Evolutionary conservation across 805 yeast genomes (phyloP).

Genomic region (Wickerhamiella lipophila): DNA sequence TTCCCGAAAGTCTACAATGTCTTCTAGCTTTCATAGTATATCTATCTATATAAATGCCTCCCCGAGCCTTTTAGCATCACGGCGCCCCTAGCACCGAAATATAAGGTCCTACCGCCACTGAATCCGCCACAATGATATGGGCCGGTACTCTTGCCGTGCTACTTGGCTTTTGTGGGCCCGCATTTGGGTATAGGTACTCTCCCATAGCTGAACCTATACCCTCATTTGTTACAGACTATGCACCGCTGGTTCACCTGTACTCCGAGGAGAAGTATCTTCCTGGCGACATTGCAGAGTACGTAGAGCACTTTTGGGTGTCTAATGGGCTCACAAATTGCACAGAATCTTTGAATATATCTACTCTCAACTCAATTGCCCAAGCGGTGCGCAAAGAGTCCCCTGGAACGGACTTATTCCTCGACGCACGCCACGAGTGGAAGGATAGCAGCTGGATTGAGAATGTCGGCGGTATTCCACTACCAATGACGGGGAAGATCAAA

Average conservation of each 20-base stretch:
- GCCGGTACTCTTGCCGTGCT: neutral
- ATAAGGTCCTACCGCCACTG: neutral
- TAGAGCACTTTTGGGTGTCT: constrained; percentile 49
- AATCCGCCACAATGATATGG: neutral
- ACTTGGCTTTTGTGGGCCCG: neutral
- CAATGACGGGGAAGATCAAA: constrained; percentile 54
- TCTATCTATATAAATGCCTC: too few species aligned
- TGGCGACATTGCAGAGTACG: constrained; percentile 61
- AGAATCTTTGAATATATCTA: constrained; percentile 18
- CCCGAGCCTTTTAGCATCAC: too few species aligned
- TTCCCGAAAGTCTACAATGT: too few species aligned
- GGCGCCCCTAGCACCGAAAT: too few species aligned
- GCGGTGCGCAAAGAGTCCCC: neutral
- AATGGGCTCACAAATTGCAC: constrained; percentile 33
- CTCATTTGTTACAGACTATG: constrained; percentile 23
- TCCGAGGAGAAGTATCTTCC: constrained; percentile 83
- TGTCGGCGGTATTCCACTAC: constrained; percentile 47
- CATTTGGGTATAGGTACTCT: neutral
- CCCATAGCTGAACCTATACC: constrained; percentile 20
- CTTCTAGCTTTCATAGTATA: too few species aligned
- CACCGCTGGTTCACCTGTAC: constrained; percentile 72
- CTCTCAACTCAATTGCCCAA: constrained; percentile 13
- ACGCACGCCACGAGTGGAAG: constrained; percentile 59
- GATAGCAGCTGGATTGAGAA: constrained; percentile 82
- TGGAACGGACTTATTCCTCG: constrained; percentile 38